These are phyloP conservation scores for Athelia psychrophila DNA, from an alignment of 1,284 basidiomycete species.

Conservation along the genomic window DNA sequence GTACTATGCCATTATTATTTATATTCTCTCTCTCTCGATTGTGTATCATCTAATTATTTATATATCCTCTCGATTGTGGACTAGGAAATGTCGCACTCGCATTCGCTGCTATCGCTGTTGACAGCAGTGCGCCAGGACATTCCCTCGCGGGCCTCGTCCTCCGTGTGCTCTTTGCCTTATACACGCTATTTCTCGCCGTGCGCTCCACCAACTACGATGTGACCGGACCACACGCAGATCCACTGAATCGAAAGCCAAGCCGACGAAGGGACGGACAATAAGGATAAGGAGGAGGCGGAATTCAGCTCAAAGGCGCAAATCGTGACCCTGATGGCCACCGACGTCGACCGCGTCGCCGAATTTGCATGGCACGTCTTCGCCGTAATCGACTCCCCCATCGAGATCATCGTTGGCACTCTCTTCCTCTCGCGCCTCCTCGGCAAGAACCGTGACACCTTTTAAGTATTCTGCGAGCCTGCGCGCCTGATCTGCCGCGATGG, in stretches of 20 bases:
- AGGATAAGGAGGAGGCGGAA: conserved; percentile 63
- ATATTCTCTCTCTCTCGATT: too few species aligned
- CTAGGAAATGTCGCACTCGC: too few species aligned
- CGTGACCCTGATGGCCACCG: conserved; percentile 86
- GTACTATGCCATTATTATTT: too few species aligned
- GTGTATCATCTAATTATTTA: too few species aligned
- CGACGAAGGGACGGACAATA: conserved; percentile 13
- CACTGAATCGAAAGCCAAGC: conserved; percentile 30
- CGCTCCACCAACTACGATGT: conserved; percentile 53
- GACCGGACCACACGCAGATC: conserved; percentile 52
- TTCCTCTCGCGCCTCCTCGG: conserved; percentile 83
- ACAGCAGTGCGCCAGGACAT: too few species aligned
- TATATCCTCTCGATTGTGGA: too few species aligned
- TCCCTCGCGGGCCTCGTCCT: too few species aligned
- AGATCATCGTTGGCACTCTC: conserved; percentile 73
- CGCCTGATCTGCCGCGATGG: too few species aligned
- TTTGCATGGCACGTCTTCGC: conserved; percentile 80
- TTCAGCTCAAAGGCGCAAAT: conserved; percentile 91
- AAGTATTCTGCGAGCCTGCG: too few species aligned
- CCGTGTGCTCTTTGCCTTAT: conserved; percentile 63
- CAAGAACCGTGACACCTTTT: too few species aligned
- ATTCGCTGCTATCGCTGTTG: too few species aligned
- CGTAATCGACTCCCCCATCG: conserved; percentile 78
- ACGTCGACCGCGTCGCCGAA: conserved; percentile 87
- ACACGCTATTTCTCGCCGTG: conserved; percentile 52